These are phyloP conservation scores for Fagopyrum esculentum DNA, from an alignment of 148 eudicot genomes.

Conservation along the genomic window DNA sequence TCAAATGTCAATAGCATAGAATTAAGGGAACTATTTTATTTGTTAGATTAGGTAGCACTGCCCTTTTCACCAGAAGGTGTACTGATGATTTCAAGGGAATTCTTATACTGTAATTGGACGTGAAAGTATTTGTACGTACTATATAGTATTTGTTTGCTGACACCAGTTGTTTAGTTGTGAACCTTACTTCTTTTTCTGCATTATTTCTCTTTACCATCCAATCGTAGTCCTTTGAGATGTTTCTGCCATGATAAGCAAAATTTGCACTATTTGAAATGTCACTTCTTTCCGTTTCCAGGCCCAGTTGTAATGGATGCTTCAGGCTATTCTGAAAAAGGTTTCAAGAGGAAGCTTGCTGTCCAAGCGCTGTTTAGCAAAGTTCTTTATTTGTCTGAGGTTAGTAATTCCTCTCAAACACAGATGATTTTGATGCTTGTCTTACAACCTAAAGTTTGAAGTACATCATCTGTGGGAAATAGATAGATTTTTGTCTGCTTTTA, in stretches of 20 bases:
- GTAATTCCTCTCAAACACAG: background rate
- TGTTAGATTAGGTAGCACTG: no score
- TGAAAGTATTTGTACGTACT: background rate
- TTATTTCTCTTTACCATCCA: background rate
- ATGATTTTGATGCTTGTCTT: constrained; percentile 6
- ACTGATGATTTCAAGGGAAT: no score
- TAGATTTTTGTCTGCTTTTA: no score
- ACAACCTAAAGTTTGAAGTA: background rate
- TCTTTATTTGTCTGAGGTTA: constrained; percentile 90
- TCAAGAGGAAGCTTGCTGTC: constrained; percentile 88
- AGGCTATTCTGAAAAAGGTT: constrained; percentile 94
- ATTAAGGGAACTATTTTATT: background rate
- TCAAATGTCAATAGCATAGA: background rate
- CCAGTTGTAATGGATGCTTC: constrained; percentile 94
- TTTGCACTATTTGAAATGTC: background rate
- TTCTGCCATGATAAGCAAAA: no score
- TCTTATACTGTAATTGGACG: background rate
- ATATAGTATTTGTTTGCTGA: background rate
- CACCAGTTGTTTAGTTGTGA: background rate
- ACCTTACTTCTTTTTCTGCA: background rate
- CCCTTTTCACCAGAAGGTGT: no score
- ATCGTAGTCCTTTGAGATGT: background rate
- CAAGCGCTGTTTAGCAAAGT: constrained; percentile 91
- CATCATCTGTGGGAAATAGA: background rate
- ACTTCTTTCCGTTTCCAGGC: constrained; percentile 44